Conservation (phyloP, 2,329 filamentous ascomycete genomes). For the Leptographium wingfieldii region DNA sequence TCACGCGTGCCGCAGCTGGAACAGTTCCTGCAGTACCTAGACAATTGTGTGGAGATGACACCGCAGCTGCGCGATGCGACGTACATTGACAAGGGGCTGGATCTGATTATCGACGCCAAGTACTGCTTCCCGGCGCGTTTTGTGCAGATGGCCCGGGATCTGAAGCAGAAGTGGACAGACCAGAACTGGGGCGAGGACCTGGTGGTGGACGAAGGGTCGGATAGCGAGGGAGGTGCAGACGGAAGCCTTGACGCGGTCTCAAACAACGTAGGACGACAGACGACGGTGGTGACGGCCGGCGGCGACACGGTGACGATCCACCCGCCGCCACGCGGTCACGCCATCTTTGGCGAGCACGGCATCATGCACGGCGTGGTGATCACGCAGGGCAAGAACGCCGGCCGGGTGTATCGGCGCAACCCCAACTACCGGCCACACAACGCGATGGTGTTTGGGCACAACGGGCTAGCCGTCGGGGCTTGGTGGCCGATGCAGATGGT, state of each 20-base stretch:
- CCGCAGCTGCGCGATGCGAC: neutral
- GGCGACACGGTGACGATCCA: neutral
- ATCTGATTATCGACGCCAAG: neutral
- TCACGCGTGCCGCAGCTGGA: neutral
- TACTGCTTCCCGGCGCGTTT: neutral
- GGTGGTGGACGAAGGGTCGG: neutral
- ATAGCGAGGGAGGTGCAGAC: neutral
- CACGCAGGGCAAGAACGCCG: neutral
- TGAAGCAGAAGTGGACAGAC: conserved; percentile 4
- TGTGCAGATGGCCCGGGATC: neutral
- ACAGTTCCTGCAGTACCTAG: conserved; percentile 3
- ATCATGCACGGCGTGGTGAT: conserved; percentile 19
- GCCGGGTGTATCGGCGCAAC: conserved; percentile 12
- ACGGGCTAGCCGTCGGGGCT: conserved; percentile 22
- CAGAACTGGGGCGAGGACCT: conserved; percentile 3
- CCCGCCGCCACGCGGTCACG: conserved; percentile 12
- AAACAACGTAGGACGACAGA: neutral
- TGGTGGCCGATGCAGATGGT: conserved; percentile 44
- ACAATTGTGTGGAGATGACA: conserved; percentile 3
- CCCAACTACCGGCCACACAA: conserved; percentile 7
- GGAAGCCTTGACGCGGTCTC: too few species aligned
- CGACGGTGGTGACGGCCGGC: neutral
- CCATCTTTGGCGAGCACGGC: conserved; percentile 18
- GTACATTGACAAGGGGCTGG: conserved; percentile 1
- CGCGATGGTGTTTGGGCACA: conserved; percentile 17